A percentile compares a stretch with the other conserved stretches of the same genome.
These are phyloP conservation scores for Plasmodium gallinaceum DNA, from an alignment of 169 alveolate species.

Conservation along the genomic window DNA sequence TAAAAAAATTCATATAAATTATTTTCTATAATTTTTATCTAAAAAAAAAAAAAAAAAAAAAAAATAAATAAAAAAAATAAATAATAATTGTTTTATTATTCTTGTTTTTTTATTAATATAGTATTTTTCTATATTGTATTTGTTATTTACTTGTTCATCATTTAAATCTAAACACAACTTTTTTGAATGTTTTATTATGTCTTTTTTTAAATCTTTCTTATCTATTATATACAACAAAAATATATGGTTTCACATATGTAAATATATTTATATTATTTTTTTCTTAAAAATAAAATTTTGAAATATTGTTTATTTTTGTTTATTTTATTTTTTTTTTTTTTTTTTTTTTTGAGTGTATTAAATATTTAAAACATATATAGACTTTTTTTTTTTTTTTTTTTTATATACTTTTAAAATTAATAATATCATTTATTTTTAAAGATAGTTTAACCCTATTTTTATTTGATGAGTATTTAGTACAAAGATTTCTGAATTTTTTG, in stretches of 20 bases:
- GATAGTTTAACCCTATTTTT: constrained; percentile 3
- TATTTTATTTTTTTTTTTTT: no score
- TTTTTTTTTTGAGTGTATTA: not conserved
- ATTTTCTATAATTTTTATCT: constrained; percentile 51
- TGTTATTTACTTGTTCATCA: constrained; percentile 44
- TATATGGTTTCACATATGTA: constrained; percentile 1
- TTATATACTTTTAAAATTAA: constrained; percentile 67
- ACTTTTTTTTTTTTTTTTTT: constrained; percentile 10
- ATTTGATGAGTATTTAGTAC: constrained; percentile 1
- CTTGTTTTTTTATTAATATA: not conserved
- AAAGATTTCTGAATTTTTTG: constrained; percentile 1
- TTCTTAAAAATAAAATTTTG: no score
- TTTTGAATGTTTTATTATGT: constrained; percentile 39
- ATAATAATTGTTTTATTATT: not conserved
- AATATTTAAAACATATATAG: constrained; percentile 8
- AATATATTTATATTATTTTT: not conserved
- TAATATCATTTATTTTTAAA: constrained; percentile 51
- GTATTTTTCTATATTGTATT: constrained; percentile 5
- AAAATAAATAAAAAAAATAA: not conserved
- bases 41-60: constrained; percentile 16
- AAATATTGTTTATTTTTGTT: no score
- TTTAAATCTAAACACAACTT: constrained; percentile 33
- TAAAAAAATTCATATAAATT: constrained; percentile 71
- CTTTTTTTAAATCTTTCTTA: constrained; percentile 48
- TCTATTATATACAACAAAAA: constrained; percentile 28